Evolutionary conservation across 495 filamentous ascomycete species (phyloP).

Genomic region (Choiromyces venosus): DNA sequence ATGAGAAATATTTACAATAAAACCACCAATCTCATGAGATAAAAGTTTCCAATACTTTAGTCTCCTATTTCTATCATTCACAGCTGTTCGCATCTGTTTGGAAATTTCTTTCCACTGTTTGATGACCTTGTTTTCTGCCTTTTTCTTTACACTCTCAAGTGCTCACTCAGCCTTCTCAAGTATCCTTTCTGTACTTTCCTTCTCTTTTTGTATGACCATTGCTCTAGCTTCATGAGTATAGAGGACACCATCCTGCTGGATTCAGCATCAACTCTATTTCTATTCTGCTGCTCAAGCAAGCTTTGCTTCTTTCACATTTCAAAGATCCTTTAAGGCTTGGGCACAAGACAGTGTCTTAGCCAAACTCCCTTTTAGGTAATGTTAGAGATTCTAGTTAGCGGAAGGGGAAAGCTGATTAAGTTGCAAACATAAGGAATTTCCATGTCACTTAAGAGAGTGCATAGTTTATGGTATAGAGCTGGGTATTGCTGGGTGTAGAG

Average conservation of each 20-base stretch:
- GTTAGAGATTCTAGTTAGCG: neutral
- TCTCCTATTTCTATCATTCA: neutral
- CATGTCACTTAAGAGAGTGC: too few relatives aligned
- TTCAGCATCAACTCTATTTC: neutral
- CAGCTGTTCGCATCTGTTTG: neutral
- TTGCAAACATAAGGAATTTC: too few relatives aligned
- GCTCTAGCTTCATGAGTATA: neutral
- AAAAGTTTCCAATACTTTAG: neutral
- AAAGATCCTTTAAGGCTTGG: neutral
- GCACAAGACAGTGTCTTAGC: too few relatives aligned
- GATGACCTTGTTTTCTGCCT: neutral
- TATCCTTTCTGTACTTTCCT: neutral
- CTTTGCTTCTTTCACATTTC: neutral
- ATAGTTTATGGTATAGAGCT: too few relatives aligned
- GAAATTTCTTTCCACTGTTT: neutral
- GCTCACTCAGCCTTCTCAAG: neutral
- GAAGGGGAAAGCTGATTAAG: too few relatives aligned
- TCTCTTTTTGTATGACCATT: neutral
- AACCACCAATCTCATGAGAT: too few relatives aligned
- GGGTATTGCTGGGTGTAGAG: too few relatives aligned
- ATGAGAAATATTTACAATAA: too few relatives aligned
- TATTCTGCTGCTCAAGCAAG: neutral
- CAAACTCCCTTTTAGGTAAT: neutral
- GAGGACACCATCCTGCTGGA: neutral
- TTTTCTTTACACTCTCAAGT: neutral